These are phyloP conservation scores for Aristolochia californica DNA, from an alignment of 164 flowering plant genomes.

Conservation along the genomic window DNA sequence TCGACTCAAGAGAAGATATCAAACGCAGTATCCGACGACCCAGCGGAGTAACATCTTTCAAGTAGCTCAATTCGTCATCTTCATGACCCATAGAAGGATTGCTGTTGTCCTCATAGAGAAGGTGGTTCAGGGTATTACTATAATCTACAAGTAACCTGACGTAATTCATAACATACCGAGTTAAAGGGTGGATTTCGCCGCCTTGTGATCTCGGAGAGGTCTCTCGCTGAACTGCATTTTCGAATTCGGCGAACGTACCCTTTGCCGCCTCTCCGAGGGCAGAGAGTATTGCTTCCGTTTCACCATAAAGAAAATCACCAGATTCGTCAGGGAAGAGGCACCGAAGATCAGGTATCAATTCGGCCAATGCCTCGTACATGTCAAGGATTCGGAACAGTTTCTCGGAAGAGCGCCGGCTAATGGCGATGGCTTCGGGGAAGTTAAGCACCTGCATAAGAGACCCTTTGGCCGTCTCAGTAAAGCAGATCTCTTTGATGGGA, in stretches of 20 bases:
- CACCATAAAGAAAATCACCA: slow-evolving; percentile 36
- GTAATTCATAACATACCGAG: slow-evolving; percentile 88
- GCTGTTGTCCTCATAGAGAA: slow-evolving; percentile 27
- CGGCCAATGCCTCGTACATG: slow-evolving; percentile 64
- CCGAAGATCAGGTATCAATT: slow-evolving; percentile 36
- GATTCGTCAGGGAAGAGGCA: slow-evolving; percentile 28
- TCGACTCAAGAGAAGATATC: slow-evolving; percentile 47
- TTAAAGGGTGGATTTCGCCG: slow-evolving; percentile 66
- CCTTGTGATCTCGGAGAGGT: slow-evolving; percentile 46
- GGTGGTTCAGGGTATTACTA: slow-evolving; percentile 41
- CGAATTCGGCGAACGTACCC: slow-evolving; percentile 72
- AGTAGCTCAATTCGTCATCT: slow-evolving; percentile 15
- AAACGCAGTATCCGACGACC: slow-evolving; percentile 33
- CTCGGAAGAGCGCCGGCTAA: slow-evolving; percentile 49
- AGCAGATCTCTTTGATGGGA: slow-evolving; percentile 43
- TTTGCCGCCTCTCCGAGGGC: slow-evolving; percentile 54
- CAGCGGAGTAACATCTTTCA: slow-evolving; percentile 28
- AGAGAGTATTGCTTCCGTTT: slow-evolving; percentile 46
- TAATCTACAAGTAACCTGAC: slow-evolving; percentile 64
- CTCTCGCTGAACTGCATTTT: slow-evolving; percentile 55
- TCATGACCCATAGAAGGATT: slow-evolving; percentile 13
- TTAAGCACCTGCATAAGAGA: slow-evolving; percentile 65
- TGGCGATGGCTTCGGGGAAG: slow-evolving; percentile 72
- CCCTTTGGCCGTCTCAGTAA: slow-evolving; percentile 60
- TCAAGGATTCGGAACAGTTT: slow-evolving; percentile 63